These are phyloP conservation scores for Grifola frondosa DNA, from an alignment of 1,284 basidiomycete species.

Conservation along the genomic window DNA sequence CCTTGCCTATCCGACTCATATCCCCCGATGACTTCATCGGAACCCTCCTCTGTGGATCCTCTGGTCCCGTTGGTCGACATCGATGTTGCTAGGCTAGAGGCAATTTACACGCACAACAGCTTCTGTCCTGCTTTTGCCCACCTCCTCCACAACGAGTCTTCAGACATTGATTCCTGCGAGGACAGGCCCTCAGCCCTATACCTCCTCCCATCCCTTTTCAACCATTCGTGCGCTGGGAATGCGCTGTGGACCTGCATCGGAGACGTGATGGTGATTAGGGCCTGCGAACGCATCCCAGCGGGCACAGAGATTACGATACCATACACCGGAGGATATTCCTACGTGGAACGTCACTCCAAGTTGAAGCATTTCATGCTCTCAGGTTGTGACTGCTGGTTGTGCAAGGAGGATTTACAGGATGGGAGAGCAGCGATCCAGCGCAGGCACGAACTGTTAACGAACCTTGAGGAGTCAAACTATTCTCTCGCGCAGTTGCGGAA, in stretches of 20 bases:
- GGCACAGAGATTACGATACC: conserved; percentile 20
- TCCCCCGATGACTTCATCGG: conserved; percentile 2
- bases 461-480: background rate
- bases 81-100: conserved; percentile 18
- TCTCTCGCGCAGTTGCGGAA: conserved; percentile 7
- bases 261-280: conserved; percentile 25
- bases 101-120: conserved; percentile 19
- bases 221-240: conserved; percentile 32
- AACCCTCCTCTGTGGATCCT: conserved; percentile 7
- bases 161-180: conserved; percentile 2
- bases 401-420: conserved; percentile 20
- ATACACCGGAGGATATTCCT: conserved; percentile 16
- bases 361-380: conserved; percentile 16
- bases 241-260: conserved; percentile 23
- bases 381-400: conserved; percentile 18
- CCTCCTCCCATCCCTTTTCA: conserved; percentile 30
- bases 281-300: conserved; percentile 9
- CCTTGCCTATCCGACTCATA: conserved; percentile 16
- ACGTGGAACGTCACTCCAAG: conserved; percentile 10
- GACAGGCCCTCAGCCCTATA: conserved; percentile 25
- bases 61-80: conserved; percentile 15
- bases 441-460: conserved; percentile 10
- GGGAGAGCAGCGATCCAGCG: conserved; percentile 10
- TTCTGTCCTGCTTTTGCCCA: conserved; percentile 16
- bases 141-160: conserved; percentile 3